Evolutionary conservation across 192 early-diverging fungal species (phyloP).

Genomic region (Blastocladiella britannica): DNA sequence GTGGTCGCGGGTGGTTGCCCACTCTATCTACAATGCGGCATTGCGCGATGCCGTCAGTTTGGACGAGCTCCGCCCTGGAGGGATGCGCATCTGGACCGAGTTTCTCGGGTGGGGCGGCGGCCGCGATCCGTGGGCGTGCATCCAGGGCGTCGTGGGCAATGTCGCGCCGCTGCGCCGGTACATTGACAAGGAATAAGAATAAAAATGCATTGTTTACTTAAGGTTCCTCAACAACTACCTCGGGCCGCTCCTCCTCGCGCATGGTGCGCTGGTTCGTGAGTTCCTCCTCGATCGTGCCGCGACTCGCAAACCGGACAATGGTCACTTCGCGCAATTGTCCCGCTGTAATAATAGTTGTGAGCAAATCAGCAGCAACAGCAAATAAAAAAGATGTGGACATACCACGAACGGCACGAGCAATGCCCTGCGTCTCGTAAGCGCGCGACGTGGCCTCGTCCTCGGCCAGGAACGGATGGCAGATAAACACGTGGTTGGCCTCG

Average conservation of each 20-base stretch:
- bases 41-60: conserved; percentile 42
- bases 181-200: no score
- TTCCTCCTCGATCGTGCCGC: background rate
- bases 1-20: conserved; percentile 63
- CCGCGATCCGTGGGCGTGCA: conserved; percentile 66
- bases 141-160: conserved; percentile 42
- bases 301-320: background rate
- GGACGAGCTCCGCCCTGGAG: conserved; percentile 22
- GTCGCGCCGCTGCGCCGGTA: conserved; percentile 5
- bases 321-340: background rate
- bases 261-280: background rate
- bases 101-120: conserved; percentile 84
- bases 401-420: background rate
- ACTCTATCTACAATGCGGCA: conserved; percentile 45
- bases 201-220: no score
- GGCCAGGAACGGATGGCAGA: background rate
- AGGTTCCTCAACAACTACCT: no score
- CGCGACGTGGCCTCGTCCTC: background rate
- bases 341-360: background rate
- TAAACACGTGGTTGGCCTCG: background rate
- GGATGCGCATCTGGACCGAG: conserved; percentile 46
- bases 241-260: no score
- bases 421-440: background rate
- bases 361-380: background rate
- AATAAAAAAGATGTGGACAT: background rate